Evolutionary conservation across 805 yeast genomes (phyloP).

Genomic region (Metschnikowia hibisci): DNA sequence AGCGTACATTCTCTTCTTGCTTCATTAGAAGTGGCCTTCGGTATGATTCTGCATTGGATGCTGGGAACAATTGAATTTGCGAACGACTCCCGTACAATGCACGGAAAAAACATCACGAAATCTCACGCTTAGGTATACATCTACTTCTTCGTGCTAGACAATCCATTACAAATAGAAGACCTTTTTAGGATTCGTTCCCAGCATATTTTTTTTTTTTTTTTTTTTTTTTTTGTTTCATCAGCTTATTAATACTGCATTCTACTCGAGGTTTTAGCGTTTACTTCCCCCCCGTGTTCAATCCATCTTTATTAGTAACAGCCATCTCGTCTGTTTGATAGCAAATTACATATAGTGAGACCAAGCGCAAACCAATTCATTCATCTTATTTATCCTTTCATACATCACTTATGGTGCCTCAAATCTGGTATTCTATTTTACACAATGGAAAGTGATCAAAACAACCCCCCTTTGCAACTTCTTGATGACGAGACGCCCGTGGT

Average conservation of each 20-base stretch:
- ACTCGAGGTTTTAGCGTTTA: neutral
- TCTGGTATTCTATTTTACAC: neutral
- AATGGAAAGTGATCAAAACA: slow-evolving; percentile 4
- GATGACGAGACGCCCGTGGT: slow-evolving; percentile 20
- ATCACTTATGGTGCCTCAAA: neutral
- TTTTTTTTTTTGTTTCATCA: neutral
- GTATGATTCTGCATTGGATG: neutral
- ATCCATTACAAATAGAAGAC: too few relatives aligned
- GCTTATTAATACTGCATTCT: neutral
- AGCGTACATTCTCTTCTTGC: too few relatives aligned
- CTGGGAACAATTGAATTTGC: slow-evolving; percentile 3
- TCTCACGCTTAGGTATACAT: slow-evolving; percentile 1
- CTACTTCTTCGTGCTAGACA: neutral
- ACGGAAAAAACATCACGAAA: slow-evolving; percentile 5
- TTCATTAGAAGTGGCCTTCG: too few relatives aligned
- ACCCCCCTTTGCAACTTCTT: slow-evolving; percentile 8
- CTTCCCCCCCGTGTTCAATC: neutral
- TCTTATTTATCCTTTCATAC: too few relatives aligned
- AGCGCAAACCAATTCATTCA: too few relatives aligned
- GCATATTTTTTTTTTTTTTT: neutral
- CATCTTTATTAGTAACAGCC: neutral
- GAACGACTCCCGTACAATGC: slow-evolving; percentile 5
- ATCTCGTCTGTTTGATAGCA: slow-evolving; percentile 1
- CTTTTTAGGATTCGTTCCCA: too few relatives aligned
- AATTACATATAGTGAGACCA: neutral